Evolutionary conservation across 805 yeast genomes (phyloP), one percentile per base, ranked within the genome.

Genomic region (Candida ponderosae): DNA sequence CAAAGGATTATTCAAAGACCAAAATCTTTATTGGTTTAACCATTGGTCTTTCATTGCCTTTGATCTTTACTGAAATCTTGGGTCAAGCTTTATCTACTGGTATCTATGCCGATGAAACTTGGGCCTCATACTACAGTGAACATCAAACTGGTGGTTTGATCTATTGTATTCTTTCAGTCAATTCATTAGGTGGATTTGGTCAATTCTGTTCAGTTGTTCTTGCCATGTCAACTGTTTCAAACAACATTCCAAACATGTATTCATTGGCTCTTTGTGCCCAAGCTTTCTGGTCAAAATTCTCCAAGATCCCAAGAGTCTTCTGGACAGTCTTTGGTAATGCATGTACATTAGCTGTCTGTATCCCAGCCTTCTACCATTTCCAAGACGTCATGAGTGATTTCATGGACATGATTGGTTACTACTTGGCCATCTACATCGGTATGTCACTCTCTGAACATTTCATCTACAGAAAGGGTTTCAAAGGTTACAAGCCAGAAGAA

Each of bases 161-260:
- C 36, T 87, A 77, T 58, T 81, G 80, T 36, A 72, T 89, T 47
- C 66, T 89, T 42, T 93, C 85, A 37, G 72, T 76, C 45, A 73
- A 88, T 56, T 81, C 95, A 5, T 70, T 87, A 42, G 89, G 84
- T 61, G 89, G 87, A 9, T 86, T 89, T 50, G 96, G 96, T 44
- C 80, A 85, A 60, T 87, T 89, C 70, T 79, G 89, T 62, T 76
- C 89, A 62, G 96, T 89, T 24, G 23, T 89, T 16, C 66, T 89
- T 45, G 86, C 95, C 15, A 63, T 89, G 47, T 85, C 96, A 24
- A 86, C 95, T 24, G 81, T 89, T 40, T 80, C 96, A 46, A 87
- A 86, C 71, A 88, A 87, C 66, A 77, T 88, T 60, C 96, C 96
- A 61, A 88, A 87, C 68, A 79, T 87, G 82, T 89, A 89, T 69